Evolutionary conservation across 129 eudicot genomes (phyloP), one percentile per base, ranked within the genome.

Genomic region (Flaveria sonorensis): DNA sequence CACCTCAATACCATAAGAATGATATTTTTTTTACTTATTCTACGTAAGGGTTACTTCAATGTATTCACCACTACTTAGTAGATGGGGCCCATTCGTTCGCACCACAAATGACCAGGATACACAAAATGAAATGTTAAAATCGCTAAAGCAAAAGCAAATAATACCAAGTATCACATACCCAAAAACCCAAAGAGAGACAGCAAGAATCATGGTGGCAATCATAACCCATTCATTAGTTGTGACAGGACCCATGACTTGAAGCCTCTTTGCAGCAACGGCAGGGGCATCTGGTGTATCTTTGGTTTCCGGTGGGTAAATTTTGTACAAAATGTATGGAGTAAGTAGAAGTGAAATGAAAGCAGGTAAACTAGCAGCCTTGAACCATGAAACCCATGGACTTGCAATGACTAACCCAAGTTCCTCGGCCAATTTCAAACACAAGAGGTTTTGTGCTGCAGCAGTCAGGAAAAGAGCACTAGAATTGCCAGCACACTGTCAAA

Each of bases 391-490:
- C 98, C 98, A 93, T 32, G 98, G 96, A 53, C 77, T 87, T 16
- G 91, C 78, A 64, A 93, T 87, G 26, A 85, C 87, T 48, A 93
- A 88, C 28, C 98, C 98, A 71, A 93, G 92, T 75, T 88, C 97
- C 83, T 93, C 95, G 0, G 98, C 98, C 63, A 93, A 84, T 74
- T 93, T 93, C 56, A 93, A 86, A 82, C 98, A 93, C 83, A 93
- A 80, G 26, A 93, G 85, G 75, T 93, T 93, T 90, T 93, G 98
- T 82, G 98, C 98, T 75, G 98, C 98, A 66, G 96, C 98, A 76
- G 98, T 93, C 36, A 93, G 87, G 87, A 90, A 93, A 85, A 93
- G 98, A 69, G 98, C 98, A 88, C 98, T 93, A 80, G 98, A 93
- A 83, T 93, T 93, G 72, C 92, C 91, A 71, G 98, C 79, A 83